These are phyloP conservation scores for Aspergillus luchuensis DNA, from an alignment of 2,329 filamentous ascomycete genomes.

Conservation along the genomic window DNA sequence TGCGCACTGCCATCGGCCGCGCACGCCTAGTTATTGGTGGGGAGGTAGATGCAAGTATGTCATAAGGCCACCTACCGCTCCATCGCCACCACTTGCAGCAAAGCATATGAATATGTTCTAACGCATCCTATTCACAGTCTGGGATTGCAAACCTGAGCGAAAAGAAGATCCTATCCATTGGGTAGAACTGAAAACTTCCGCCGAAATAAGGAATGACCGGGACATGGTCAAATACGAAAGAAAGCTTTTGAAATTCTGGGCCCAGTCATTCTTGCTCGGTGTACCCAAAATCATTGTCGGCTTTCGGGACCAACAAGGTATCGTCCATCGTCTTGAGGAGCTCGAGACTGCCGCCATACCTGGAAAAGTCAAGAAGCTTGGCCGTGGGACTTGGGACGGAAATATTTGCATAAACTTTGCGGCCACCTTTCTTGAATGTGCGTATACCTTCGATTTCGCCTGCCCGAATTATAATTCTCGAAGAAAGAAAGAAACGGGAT, in stretches of 20 bases:
- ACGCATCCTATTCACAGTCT: slow-evolving; percentile 56
- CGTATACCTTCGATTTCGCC: slow-evolving; percentile 31
- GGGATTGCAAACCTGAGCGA: slow-evolving; percentile 74
- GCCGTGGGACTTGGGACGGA: slow-evolving; percentile 78
- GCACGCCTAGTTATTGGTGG: slow-evolving; percentile 78
- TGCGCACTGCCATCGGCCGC: slow-evolving; percentile 81
- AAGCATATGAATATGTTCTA: background rate
- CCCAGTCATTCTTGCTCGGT: slow-evolving; percentile 90
- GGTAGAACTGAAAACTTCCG: slow-evolving; percentile 93
- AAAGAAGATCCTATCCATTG: slow-evolving; percentile 75
- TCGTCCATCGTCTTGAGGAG: slow-evolving; percentile 72
- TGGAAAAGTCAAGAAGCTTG: slow-evolving; percentile 67
- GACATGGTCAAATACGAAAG: slow-evolving; percentile 78
- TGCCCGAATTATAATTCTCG: no score
- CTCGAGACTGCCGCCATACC: slow-evolving; percentile 80
- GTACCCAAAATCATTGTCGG: slow-evolving; percentile 91
- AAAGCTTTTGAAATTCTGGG: slow-evolving; percentile 95
- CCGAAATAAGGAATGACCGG: slow-evolving; percentile 66
- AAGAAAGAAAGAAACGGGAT: background rate
- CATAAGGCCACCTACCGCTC: background rate
- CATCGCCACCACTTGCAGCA: background rate
- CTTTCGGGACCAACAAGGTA: slow-evolving; percentile 73
- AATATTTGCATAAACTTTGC: slow-evolving; percentile 94
- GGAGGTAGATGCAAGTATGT: slow-evolving; percentile 83
- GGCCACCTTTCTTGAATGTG: slow-evolving; percentile 73